Evolutionary conservation across 1,284 basidiomycete species (phyloP).

Genomic region (Naganishia sp.): DNA sequence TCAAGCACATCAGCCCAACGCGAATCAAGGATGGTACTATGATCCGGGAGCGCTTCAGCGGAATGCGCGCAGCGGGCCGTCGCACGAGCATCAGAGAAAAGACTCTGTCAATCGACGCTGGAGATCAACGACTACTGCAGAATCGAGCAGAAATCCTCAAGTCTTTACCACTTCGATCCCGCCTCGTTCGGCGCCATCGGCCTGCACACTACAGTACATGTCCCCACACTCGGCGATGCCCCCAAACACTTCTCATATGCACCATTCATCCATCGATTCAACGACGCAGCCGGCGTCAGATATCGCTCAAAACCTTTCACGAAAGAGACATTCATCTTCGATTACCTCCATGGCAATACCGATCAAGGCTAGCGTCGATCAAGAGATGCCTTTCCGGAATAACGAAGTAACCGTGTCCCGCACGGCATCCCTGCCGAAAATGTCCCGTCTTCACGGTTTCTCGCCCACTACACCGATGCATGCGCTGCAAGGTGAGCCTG

Average conservation of each 20-base stretch:
- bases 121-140: too few species aligned
- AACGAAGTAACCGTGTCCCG: not conserved
- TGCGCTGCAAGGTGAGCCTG: not conserved
- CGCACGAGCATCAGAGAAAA: too few species aligned
- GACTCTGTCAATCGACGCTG: too few species aligned
- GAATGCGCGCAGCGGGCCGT: too few species aligned
- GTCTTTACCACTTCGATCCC: too few species aligned
- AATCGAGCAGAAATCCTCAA: too few species aligned
- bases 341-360: not conserved
- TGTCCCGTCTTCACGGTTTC: conserved; percentile 14
- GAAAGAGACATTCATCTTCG: not conserved
- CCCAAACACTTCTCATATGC: not conserved
- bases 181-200: not conserved
- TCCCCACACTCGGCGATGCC: not conserved
- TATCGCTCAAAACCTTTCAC: not conserved
- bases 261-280: not conserved
- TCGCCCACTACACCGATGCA: conserved; percentile 5
- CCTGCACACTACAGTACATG: not conserved
- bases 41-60: too few species aligned
- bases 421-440: conserved; percentile 16
- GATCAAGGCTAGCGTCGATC: not conserved
- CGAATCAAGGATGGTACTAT: too few species aligned
- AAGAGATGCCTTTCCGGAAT: not conserved
- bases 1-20: too few species aligned
- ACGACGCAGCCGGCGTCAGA: not conserved